These are phyloP conservation scores for Neonectria neomacrospora DNA, from an alignment of 2,329 filamentous ascomycete genomes.

Conservation along the genomic window DNA sequence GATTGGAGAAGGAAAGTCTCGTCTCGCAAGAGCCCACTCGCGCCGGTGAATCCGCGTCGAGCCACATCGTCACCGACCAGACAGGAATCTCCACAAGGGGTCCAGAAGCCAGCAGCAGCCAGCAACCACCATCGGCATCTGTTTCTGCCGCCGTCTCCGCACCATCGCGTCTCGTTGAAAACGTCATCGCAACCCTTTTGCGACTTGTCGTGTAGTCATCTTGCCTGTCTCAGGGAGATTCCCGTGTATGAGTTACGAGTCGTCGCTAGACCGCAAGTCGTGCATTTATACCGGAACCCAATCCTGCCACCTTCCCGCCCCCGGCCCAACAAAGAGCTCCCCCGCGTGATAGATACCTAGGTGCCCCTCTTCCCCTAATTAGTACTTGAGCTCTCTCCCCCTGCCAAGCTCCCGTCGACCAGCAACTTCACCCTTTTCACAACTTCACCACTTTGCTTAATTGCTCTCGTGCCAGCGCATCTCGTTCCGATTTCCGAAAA, in stretches of 20 bases:
- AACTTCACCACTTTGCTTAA: constrained; percentile 4
- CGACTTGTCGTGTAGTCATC: background rate
- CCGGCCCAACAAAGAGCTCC: constrained; percentile 31
- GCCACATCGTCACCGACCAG: constrained; percentile 20
- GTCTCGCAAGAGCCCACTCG: constrained; percentile 5
- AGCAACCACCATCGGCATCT: background rate
- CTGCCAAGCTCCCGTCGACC: constrained; percentile 20
- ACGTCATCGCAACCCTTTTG: constrained; percentile 18
- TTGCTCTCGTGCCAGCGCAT: background rate
- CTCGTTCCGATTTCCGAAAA: constrained; percentile 1
- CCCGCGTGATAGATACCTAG: constrained; percentile 24
- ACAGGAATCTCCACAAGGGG: constrained; percentile 19
- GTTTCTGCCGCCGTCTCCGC: constrained; percentile 9
- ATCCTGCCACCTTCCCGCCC: constrained; percentile 6
- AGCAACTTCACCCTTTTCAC: constrained; percentile 24
- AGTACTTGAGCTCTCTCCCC: constrained; percentile 19
- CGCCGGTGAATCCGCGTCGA: constrained; percentile 11
- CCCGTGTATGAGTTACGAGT: background rate
- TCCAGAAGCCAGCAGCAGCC: background rate
- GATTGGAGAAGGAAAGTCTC: background rate
- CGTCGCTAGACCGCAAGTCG: background rate
- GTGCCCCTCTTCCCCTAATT: constrained; percentile 33
- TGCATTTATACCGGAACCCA: constrained; percentile 7
- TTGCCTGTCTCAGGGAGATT: background rate
- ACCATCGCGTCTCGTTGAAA: background rate